phyloP scores from a whole-genome alignment of 192 early-diverging fungal genomes.

The Coemansia sp. region DNA sequence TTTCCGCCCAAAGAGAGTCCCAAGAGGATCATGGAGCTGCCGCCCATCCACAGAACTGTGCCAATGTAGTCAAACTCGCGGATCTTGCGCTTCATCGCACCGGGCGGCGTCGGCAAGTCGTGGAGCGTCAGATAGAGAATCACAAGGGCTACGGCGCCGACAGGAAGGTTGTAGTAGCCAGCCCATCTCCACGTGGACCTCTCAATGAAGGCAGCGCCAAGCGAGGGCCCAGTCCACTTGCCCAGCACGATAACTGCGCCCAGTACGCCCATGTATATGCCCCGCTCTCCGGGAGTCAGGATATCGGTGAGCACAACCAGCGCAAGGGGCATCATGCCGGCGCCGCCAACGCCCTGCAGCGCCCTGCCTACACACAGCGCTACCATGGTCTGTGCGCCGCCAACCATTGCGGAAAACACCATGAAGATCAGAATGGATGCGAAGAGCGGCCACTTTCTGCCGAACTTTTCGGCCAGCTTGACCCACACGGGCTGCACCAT shows the following conservation, averaged over 20 bases:
- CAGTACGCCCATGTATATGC: constrained; percentile 68
- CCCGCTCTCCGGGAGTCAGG: constrained; percentile 65
- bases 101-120: constrained; percentile 54
- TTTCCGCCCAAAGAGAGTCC: constrained; percentile 66
- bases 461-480: constrained; percentile 80
- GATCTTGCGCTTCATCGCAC: constrained; percentile 34
- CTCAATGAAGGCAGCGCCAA: constrained; percentile 71
- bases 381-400: constrained; percentile 36
- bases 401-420: constrained; percentile 54
- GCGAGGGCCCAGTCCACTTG: constrained; percentile 70
- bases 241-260: constrained; percentile 64
- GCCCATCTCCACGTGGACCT: constrained; percentile 65
- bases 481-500: constrained; percentile 81
- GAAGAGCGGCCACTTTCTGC: constrained; percentile 41
- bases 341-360: constrained; percentile 74
- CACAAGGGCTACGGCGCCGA: constrained; percentile 58
- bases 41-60: constrained; percentile 54
- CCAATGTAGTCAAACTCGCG: constrained; percentile 64
- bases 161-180: constrained; percentile 80
- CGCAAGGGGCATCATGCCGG: constrained; percentile 65
- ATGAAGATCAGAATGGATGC: constrained; percentile 51
- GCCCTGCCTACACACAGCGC: constrained; percentile 69
- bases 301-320: constrained; percentile 80
- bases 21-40: constrained; percentile 59
- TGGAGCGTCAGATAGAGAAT: constrained; percentile 62